phyloP scores from a whole-genome alignment of 345 rosid genomes.

The Eucalyptus pauciflora region DNA sequence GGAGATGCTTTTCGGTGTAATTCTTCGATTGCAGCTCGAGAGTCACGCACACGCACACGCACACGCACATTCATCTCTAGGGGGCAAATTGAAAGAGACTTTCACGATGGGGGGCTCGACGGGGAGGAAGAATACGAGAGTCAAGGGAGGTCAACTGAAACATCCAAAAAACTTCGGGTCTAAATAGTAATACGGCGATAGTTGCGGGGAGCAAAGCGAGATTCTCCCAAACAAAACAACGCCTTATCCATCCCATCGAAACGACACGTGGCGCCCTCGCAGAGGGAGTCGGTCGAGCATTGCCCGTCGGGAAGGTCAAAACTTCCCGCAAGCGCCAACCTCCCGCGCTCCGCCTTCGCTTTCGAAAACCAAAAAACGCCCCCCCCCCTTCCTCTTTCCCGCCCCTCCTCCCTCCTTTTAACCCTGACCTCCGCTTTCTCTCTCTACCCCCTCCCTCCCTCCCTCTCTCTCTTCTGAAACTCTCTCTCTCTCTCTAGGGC shows the following conservation, averaged over 20 bases:
- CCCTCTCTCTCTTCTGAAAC: not conserved
- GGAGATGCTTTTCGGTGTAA: not conserved
- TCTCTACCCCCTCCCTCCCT: not conserved
- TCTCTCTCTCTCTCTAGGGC: not conserved
- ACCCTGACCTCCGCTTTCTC: not conserved
- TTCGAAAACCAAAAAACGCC: not conserved
- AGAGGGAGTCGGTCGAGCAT: not conserved
- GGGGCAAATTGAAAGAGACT: not conserved
- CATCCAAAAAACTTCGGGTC: not conserved
- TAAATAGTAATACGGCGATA: not conserved
- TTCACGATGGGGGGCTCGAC: not conserved
- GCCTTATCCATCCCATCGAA: not conserved
- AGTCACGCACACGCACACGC: rapidly evolving
- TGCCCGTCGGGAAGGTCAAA: not conserved
- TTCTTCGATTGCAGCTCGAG: not conserved
- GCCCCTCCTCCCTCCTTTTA: not conserved
- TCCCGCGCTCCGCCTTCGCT: not conserved
- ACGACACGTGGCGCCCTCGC: not conserved
- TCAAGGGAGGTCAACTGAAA: not conserved
- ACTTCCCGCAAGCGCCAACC: not conserved
- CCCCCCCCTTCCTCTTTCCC: not conserved
- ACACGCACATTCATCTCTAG: not conserved
- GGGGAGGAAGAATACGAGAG: not conserved
- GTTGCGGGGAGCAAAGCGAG: not conserved
- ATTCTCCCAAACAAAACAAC: not conserved